Base-by-base conservation (phyloP, 257 asterid genomes). In the Phtheirospermum japonicum region DNA sequence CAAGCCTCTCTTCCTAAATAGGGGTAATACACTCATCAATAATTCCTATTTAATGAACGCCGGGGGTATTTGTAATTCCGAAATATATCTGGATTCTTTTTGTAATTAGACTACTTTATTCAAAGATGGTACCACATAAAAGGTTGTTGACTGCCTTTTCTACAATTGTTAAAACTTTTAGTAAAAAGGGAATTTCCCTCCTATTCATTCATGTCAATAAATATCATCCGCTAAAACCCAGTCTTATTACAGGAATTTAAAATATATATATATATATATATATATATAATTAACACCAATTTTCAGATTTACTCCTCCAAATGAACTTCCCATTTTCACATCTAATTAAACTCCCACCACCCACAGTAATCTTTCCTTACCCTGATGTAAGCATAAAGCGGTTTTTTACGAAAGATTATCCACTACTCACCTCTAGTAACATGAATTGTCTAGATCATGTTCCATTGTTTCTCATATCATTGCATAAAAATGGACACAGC, bases 321-420 rank as follows among this genome's bases (percentile, higher is more conserved):
- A 26, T 13, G 12, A 32, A 43, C 46, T 59, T 69, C 34, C 28
- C 17, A n/a, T 20, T 56, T 57, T 63, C 63, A 10, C 17, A 59
- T 13, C 54, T 70, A 45, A 30, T 65, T 59, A 68, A 57, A 63
- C 67, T 40, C 68, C 68, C 56, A 58, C 69, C 73, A 63, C 57
- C 45, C 52, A 45, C 57, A 69, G 28, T 16, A 16, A 43, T 31
- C 59, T 59, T 49, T 51, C 30, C 46, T 57, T 71, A 63, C 48
- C 63, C 19, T 68, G 65, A 79, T 73, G 74, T 71, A 73, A 73
- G 78, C 80, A 61, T 20, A 66, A 59, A 65, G 53, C 52, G 20
- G 7, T 18, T 43, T 46, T 52, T 28, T 4, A 6, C 32, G 34
- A 56, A 75, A 59, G 61, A 72, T 77, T 69, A 77, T 80, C 74